Conservation (phyloP, 306 rosid species). For the Cyamopsis tetragonoloba region DNA sequence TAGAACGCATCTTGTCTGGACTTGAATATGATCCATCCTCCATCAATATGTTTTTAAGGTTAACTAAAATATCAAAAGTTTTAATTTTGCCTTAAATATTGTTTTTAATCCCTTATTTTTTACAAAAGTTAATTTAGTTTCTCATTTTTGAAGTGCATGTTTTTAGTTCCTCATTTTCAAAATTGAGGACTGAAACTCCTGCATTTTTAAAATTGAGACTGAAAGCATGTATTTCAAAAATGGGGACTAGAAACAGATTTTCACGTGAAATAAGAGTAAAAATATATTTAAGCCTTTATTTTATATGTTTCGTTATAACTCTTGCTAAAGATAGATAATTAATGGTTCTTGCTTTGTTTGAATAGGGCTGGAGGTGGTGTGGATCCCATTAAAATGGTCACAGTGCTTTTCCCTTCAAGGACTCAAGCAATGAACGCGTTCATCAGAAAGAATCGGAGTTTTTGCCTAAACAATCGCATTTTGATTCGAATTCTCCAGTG, state of each 20-base stretch:
- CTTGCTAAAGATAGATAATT: too few relatives aligned
- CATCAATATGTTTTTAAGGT: conserved; percentile 46
- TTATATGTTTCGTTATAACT: too few relatives aligned
- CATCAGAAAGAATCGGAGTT: conserved; percentile 58
- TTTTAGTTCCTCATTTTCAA: too few relatives aligned
- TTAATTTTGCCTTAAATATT: neutral
- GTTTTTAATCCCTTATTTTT: neutral
- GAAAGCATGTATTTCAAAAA: too few relatives aligned
- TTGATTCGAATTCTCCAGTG: conserved; percentile 62
- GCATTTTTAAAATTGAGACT: too few relatives aligned
- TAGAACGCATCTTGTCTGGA: conserved; percentile 59
- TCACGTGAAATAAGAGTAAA: too few relatives aligned
- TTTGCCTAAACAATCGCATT: conserved; percentile 55
- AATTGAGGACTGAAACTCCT: too few relatives aligned
- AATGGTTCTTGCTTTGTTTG: conserved; percentile 24
- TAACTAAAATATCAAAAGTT: too few relatives aligned
- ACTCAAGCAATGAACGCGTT: conserved; percentile 65
- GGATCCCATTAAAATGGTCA: conserved; percentile 46
- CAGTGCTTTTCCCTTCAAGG: conserved; percentile 46
- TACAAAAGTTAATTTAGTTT: too few relatives aligned
- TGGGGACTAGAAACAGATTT: too few relatives aligned
- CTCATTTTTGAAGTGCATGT: too few relatives aligned
- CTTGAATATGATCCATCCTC: conserved; percentile 51
- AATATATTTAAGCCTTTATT: too few relatives aligned
- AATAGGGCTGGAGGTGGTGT: conserved; percentile 33